Conservation (phyloP, 768 basidiomycete genomes). For the Rhizopogon roseolus region DNA sequence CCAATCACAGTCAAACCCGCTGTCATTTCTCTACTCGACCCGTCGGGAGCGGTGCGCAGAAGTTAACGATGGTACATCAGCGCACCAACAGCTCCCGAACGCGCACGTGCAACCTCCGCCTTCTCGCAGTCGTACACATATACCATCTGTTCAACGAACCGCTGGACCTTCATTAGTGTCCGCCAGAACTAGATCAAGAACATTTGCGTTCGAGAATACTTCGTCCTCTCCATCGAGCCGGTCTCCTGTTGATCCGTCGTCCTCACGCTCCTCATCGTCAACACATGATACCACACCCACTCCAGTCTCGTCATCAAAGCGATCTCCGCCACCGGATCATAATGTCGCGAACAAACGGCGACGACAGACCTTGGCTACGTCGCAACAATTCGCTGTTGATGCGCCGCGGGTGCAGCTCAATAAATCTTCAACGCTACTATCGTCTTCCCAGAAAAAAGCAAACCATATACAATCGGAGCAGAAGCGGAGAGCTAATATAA, state of each 20-base stretch:
- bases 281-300: conserved; percentile 5
- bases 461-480: conserved; percentile 95
- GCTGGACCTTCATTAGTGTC: conserved; percentile 7
- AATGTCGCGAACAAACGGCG: conserved; percentile 29
- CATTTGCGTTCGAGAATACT: conserved; percentile 9
- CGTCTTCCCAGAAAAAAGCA: conserved; percentile 84
- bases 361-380: conserved; percentile 15
- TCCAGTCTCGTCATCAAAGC: conserved; percentile 14
- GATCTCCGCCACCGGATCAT: conserved; percentile 20
- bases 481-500: conserved; percentile 88
- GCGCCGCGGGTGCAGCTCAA: conserved; percentile 9
- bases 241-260: conserved; percentile 17
- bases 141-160: conserved; percentile 14
- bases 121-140: conserved; percentile 7
- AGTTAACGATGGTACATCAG: neutral
- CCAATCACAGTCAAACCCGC: conserved; percentile 14
- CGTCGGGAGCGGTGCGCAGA: conserved; percentile 14
- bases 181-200: conserved; percentile 7
- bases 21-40: conserved; percentile 13
- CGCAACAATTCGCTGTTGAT: conserved; percentile 8
- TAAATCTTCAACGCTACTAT: conserved; percentile 41
- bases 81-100: neutral
- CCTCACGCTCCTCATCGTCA: conserved; percentile 10
- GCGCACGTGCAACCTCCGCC: neutral
- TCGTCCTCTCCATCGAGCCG: conserved; percentile 22